These are phyloP conservation scores for Xylaria digitata DNA, from an alignment of 2,329 filamentous ascomycete genomes.

Conservation along the genomic window DNA sequence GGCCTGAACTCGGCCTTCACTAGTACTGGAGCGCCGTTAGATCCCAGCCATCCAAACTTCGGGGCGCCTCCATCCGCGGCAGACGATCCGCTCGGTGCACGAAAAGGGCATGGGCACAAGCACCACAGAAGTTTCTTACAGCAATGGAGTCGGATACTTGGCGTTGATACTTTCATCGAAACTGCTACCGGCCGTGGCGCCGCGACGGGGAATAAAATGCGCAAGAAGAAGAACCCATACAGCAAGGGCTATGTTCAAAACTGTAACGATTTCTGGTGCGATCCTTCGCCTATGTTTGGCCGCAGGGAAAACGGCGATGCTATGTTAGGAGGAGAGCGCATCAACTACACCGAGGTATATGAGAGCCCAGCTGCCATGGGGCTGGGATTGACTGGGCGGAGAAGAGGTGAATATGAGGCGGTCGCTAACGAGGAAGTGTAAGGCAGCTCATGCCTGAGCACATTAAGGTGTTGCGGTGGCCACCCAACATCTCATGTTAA, in stretches of 20 bases:
- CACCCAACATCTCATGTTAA: conserved; percentile 25
- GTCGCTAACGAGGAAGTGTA: conserved; percentile 69
- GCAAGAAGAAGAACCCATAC: conserved; percentile 81
- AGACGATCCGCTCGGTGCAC: conserved; percentile 54
- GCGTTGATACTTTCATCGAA: conserved; percentile 92
- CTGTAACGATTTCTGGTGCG: conserved; percentile 96
- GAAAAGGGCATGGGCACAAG: conserved; percentile 59
- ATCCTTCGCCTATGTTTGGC: conserved; percentile 83
- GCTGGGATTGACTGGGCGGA: conserved; percentile 57
- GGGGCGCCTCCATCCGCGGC: conserved; percentile 58
- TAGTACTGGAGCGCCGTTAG: conserved; percentile 79
- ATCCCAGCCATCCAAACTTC: conserved; percentile 72
- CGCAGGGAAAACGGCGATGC: conserved; percentile 78
- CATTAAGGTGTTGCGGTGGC: conserved; percentile 6
- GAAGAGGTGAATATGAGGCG: conserved; percentile 70
- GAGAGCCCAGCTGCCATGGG: conserved; percentile 80
- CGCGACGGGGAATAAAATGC: conserved; percentile 63
- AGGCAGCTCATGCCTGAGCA: neutral
- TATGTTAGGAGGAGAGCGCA: conserved; percentile 78
- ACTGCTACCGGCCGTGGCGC: conserved; percentile 88
- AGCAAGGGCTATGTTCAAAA: conserved; percentile 86
- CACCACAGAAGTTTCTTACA: conserved; percentile 76
- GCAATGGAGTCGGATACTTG: conserved; percentile 85
- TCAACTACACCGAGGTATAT: conserved; percentile 92
- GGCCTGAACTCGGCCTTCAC: conserved; percentile 78